Evolutionary conservation across 352 stramenopile genomes (phyloP), one percentile per base, ranked within the genome.

Genomic region (Phytophthora uliginosa): DNA sequence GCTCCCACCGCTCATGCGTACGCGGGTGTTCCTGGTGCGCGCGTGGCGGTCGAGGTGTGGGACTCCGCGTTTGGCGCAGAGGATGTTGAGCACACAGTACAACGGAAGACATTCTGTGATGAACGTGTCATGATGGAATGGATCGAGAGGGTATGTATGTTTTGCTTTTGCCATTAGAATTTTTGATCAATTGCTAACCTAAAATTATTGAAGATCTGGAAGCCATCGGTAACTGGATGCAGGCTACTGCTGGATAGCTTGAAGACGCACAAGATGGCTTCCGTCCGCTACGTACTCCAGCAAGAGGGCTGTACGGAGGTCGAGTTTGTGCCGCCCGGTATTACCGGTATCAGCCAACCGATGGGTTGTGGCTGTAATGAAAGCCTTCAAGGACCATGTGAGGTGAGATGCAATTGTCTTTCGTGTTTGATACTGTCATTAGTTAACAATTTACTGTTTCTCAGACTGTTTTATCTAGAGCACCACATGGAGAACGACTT

Each of bases 321-420:
- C 9, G 3, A 38, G 34, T 65, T 54, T 24, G 22, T 71, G 2
- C 53, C 63, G 7, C 33, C 54, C 38, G 63, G 54, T 6, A 59
- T 70, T 17, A 70, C 54, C 22, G 54, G 63, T 9, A 9, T 70
- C 6, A 45, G 20, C 24, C 54, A 70, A 28, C 55, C 45, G 1
- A 71, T 64, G 63, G 55, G 60, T n/a, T 26, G 45, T 59, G 3
- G 28, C 54, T 13, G 42, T 64, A 0, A 71, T 71, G 63, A 64
- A 55, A 18, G 22, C 63, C 38, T 71, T 64, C 22, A 64, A 64
- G 12, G 18, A 64, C 17, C 22, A 48, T 2, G 20, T 64, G 3
- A 28, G 15, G 62, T 53, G 52, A 18, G 31, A 6, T 31, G 28
- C 33, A 8, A 26, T 56, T 57, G 7, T 57, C 26, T 56, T 38